Base-by-base conservation (phyloP, 345 rosid species). In the Boechera divaricarpa region DNA sequence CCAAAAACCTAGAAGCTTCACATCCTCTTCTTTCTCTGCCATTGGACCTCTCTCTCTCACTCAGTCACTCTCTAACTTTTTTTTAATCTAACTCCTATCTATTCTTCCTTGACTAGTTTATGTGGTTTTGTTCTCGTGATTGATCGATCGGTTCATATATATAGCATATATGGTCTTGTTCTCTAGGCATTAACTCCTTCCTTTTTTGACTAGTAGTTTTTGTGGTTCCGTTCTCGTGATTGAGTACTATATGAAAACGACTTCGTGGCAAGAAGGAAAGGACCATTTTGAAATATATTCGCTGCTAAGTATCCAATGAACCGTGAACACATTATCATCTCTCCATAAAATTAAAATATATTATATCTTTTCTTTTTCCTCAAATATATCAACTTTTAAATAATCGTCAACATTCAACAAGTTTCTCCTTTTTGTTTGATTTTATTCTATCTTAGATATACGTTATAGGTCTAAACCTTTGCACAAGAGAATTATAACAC, bases 1-100 rank as follows among this genome's bases (percentile, higher is more conserved):
- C 87, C 83, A 82, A 2, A 18, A 60, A 5, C 89, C 85, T 10
- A 80, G 68, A 10, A 86, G 79, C 82, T 80, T 80, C 75, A 83
- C 83, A 68, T 78, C 78, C 11, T 79, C 81, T 49, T 77, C 81
- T n/a, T 29, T 58, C 15, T 60, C 64, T 10, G 55, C 74, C 79
- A 76, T 76, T 75, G 28, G 9, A 51, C 42, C 51, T 68, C 63
- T 44, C 55, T 62, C 15, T 35, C 8, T 45, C 4, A 5, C 47
- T 58, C 18, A 21, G 21, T 21, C 21, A 1, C 8, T 16, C 8
- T 16, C 5, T 15, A 26, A 8, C 38, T 45, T 36, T 71, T 71
- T 35, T 15, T 4, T n/a, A 48, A 11, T 42, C 7, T 18, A 21
- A 44, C 57, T 32, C 21, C 10, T 9, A 35, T 70, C 16, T 49